Base-by-base conservation (phyloP, 2,329 filamentous ascomycete genomes). In the Paecilomyces variotii region DNA sequence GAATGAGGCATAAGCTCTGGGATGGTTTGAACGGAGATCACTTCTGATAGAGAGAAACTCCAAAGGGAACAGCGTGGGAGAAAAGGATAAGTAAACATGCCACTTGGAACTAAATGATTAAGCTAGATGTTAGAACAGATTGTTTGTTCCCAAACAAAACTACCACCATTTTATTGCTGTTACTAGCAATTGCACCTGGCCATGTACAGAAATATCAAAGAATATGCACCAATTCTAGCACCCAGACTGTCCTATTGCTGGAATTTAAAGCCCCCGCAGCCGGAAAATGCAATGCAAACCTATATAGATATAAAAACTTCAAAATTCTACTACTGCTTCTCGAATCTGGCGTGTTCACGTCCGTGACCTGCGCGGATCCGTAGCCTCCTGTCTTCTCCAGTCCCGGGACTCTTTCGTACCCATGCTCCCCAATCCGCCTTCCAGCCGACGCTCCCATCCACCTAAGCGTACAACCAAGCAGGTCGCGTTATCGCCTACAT, bases 341-440 rank as follows among this genome's bases (percentile, higher is more conserved):
- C 45, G 58, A 52, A 55, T 54, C 45, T 14, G 9, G 39, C 39
- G 12, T 32, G 14, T 57, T 74, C 67, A 78, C 60, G 65, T 75
- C 73, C 85, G 85, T 61, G 87, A 84, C 64, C 87, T 82, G 68
- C 92, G 84, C 52, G 92, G 92, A 79, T 96, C 89, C 63, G 84
- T 78, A 4, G 93, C 91, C 73, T 97, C 91, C 55, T 85, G 81
- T 69, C 84, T 86, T 72, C 91, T 85, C 75, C 87, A 92, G 65
- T 96, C 91, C 61, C 94, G 84, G 71, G 92, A 85, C 80, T 97
- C 93, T 77, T 91, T 96, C 3, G 93, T 97, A 2, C 91, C 90
- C 72, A 97, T 73, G 68, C 91, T 94, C 2, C 93, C 93, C 60
- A 93, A 73, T 0, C 94, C 94, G 3, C 94, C 94, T 71, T 97